Percentiles rank a stretch among this genome's conserved stretches.
phyloP scores from a whole-genome alignment of 805 yeast species.

The Cyberlindnera mississippiensis region DNA sequence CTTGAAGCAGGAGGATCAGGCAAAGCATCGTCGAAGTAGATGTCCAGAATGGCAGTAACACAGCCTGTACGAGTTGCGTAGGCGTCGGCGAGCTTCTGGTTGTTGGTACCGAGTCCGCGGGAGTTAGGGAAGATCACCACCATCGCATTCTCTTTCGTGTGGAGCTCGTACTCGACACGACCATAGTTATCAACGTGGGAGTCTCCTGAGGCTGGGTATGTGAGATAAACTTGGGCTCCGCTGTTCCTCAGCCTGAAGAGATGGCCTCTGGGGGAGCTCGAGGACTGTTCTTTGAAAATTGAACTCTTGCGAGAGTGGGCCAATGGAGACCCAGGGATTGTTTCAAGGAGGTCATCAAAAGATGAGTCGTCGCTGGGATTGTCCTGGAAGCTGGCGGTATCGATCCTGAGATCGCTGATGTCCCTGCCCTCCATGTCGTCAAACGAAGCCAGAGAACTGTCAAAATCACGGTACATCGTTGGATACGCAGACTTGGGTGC shows the following conservation, averaged over 20 bases:
- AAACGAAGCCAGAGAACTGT: conserved; percentile 15
- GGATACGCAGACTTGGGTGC: conserved; percentile 26
- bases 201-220: conserved; percentile 20
- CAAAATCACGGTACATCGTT: conserved; percentile 17
- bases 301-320: conserved; percentile 15
- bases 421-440: conserved; percentile 26
- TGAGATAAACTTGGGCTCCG: conserved; percentile 19
- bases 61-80: conserved; percentile 28
- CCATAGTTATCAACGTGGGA: conserved; percentile 24
- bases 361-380: conserved; percentile 10
- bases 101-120: conserved; percentile 22
- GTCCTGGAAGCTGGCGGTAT: background rate
- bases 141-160: conserved; percentile 26
- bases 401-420: background rate
- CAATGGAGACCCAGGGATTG: conserved; percentile 10
- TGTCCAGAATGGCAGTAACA: conserved; percentile 24
- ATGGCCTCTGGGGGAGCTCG: conserved; percentile 23
- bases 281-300: conserved; percentile 14
- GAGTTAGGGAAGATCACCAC: conserved; percentile 26
- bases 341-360: conserved; percentile 19
- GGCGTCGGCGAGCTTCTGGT: conserved; percentile 26
- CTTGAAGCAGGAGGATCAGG: conserved; percentile 3
- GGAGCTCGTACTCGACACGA: conserved; percentile 22
- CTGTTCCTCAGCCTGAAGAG: conserved; percentile 19
- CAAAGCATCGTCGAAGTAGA: conserved; percentile 23